Conservation (phyloP, 495 filamentous ascomycete genomes). For the Geoglossum glabrum region DNA sequence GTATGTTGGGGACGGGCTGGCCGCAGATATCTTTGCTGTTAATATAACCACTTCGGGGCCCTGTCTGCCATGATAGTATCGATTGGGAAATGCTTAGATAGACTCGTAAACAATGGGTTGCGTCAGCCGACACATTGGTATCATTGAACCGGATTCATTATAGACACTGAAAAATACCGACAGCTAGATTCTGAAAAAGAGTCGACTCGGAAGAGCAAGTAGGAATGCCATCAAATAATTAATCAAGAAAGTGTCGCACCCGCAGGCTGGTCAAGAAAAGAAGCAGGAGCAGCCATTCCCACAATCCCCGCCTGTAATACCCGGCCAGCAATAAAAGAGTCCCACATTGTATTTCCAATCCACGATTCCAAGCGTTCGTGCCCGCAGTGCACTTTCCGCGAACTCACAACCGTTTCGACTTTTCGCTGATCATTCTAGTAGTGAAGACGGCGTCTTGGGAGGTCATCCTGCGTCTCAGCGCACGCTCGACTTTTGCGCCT, state of each 20-base stretch:
- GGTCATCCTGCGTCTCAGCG: slow-evolving; percentile 72
- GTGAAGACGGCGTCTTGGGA: slow-evolving; percentile 77
- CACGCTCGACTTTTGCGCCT: slow-evolving; percentile 84
- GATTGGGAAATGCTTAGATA: no score
- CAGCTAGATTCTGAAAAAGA: not conserved
- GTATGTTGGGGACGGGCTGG: no score
- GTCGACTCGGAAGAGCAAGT: not conserved
- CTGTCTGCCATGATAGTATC: no score
- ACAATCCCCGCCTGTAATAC: not conserved
- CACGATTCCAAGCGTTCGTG: not conserved
- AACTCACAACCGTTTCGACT: slow-evolving; percentile 10
- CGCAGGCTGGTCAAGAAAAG: not conserved
- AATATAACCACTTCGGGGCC: no score
- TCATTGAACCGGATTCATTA: not conserved
- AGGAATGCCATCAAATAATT: not conserved
- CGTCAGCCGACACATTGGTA: no score
- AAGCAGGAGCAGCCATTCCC: not conserved
- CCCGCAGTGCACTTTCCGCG: not conserved
- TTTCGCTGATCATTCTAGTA: slow-evolving; percentile 28
- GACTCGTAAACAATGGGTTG: no score
- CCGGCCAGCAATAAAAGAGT: not conserved
- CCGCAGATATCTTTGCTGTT: no score
- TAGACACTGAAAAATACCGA: not conserved
- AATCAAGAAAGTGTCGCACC: not conserved
- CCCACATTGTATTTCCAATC: not conserved